Conservation (phyloP, 192 early-diverging fungal species). For the Backusella circina region DNA sequence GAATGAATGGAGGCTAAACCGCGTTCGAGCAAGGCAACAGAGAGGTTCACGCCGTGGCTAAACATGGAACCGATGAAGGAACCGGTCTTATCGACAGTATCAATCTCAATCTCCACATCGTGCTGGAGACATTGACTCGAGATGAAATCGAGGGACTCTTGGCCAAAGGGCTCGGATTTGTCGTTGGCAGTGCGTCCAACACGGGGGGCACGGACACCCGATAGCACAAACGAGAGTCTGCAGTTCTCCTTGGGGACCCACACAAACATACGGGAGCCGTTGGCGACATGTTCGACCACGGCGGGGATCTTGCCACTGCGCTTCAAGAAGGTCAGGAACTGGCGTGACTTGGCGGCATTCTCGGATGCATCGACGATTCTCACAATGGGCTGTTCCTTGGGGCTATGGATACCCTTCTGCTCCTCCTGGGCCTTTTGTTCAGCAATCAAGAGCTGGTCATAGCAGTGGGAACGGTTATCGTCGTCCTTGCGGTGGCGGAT, state of each 20-base stretch:
- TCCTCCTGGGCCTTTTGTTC: slow-evolving; percentile 62
- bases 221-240: slow-evolving; percentile 82
- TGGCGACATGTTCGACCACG: slow-evolving; percentile 84
- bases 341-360: slow-evolving; percentile 75
- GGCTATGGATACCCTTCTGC: slow-evolving; percentile 78
- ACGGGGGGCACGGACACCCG: slow-evolving; percentile 81
- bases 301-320: slow-evolving; percentile 72
- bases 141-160: slow-evolving; percentile 74
- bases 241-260: slow-evolving; percentile 83
- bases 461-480: slow-evolving; percentile 78
- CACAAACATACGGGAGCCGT: slow-evolving; percentile 80
- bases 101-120: slow-evolving; percentile 89
- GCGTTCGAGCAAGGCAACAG: slow-evolving; percentile 67
- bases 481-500: slow-evolving; percentile 84
- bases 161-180: slow-evolving; percentile 82
- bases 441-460: slow-evolving; percentile 82
- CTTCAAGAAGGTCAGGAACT: slow-evolving; percentile 83
- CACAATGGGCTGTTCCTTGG: slow-evolving; percentile 73
- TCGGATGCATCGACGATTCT: slow-evolving; percentile 81
- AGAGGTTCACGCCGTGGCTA: slow-evolving; percentile 66
- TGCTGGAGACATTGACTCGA: slow-evolving; percentile 73
- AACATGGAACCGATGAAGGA: slow-evolving; percentile 91
- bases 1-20: slow-evolving; percentile 85
- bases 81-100: slow-evolving; percentile 86
- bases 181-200: slow-evolving; percentile 65